Evolutionary conservation across 2,329 filamentous ascomycete species (phyloP).

Genomic region (Niveomyces coronatus): DNA sequence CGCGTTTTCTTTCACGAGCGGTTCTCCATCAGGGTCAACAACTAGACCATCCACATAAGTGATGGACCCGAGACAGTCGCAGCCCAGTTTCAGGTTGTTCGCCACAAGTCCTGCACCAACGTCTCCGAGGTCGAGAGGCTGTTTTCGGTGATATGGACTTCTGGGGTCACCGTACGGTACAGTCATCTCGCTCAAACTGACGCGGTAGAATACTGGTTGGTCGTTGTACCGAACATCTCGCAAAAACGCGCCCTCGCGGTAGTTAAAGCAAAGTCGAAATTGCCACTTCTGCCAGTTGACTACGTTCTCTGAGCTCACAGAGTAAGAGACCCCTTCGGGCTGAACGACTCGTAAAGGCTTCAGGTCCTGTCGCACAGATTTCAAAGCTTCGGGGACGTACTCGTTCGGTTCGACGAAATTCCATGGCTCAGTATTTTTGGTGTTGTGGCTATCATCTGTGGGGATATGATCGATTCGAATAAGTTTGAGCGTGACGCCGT

Average conservation of each 20-base stretch:
- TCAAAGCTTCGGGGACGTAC: background rate
- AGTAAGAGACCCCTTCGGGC: constrained; percentile 21
- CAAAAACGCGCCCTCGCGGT: constrained; percentile 54
- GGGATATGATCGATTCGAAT: background rate
- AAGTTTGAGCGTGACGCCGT: no score
- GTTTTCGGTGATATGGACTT: constrained; percentile 51
- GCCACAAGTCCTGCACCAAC: constrained; percentile 52
- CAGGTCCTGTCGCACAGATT: background rate
- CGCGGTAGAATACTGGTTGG: constrained; percentile 50
- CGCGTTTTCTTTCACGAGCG: constrained; percentile 22
- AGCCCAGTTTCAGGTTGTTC: constrained; percentile 56
- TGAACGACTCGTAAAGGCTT: constrained; percentile 20
- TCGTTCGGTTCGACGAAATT: background rate
- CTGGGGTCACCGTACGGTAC: constrained; percentile 55
- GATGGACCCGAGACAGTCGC: constrained; percentile 55
- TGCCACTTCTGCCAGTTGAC: constrained; percentile 53
- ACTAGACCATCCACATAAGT: constrained; percentile 26
- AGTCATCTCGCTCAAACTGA: constrained; percentile 58
- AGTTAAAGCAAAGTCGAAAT: constrained; percentile 56
- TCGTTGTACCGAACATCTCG: constrained; percentile 56
- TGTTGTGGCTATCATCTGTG: background rate
- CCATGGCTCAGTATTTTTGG: background rate
- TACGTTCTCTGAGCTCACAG: constrained; percentile 31
- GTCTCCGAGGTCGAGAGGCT: constrained; percentile 58
- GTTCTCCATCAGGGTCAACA: constrained; percentile 20